Base-by-base conservation (phyloP, 2,329 filamentous ascomycete species). In the Grosmannia penicillata region DNA sequence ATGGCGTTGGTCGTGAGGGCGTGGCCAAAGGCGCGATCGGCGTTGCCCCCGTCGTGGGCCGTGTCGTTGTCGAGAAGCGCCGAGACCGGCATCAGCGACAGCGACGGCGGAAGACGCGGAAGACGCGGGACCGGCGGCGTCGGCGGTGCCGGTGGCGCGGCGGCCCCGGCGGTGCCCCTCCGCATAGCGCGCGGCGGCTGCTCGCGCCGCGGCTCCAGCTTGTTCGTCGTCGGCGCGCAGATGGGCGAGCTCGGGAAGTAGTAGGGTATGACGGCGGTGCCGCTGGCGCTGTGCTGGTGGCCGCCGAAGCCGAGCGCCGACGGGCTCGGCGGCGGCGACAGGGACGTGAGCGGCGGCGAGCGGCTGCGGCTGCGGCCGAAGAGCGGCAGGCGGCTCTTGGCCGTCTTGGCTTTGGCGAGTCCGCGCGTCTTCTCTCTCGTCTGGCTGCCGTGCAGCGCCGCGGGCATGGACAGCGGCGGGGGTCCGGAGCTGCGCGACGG, bases 361-460 rank as follows among this genome's bases (percentile, higher is more conserved):
- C 46, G 39, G 28, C 49, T 50, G n/a, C 51, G 48, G n/a, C 31
- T 25, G 13, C 21, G 21, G 18, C 28, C 36, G 8, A 48, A 50
- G 22, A 57, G 49, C 13, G 58, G n/a, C n/a, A n/a, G n/a, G n/a
- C n/a, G n/a, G n/a, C n/a, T n/a, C n/a, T n/a, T 48, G 5, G 58
- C 53, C 2, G 61, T 54, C 15, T 70, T 56, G 34, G 64, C 56
- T 6, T 66, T 59, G 36, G 70, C 65, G 26, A 17, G 36, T 4
- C 35, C 32, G n/a, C 28, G 30, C n/a, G n/a, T n/a, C n/a, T n/a
- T n/a, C n/a, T n/a, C n/a, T n/a, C n/a, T n/a, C n/a, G n/a, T n/a
- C n/a, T n/a, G n/a, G 46, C 7, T 22, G 33, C 0, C 56, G 55
- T 3, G 45, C 37, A 8, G 42, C 41, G 26, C 49, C 35, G n/a